phyloP scores from a whole-genome alignment of 2,329 filamentous ascomycete genomes.

The Fonsecaea multimorphosa region DNA sequence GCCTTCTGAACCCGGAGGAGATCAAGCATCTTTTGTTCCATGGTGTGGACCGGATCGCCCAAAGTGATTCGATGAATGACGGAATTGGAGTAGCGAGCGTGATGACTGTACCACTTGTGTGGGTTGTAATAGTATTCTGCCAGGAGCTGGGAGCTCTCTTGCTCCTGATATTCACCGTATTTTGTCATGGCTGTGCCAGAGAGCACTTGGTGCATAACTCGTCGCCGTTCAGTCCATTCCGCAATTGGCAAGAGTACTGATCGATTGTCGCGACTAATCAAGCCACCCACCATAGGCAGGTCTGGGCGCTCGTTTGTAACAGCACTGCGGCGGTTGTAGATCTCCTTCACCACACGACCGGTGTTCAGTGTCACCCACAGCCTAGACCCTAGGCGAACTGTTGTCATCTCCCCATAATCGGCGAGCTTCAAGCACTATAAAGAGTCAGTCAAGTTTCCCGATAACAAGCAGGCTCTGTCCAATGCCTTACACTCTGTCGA shows the following conservation, averaged over 20 bases:
- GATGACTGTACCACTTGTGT: no score
- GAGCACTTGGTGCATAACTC: conserved; percentile 50
- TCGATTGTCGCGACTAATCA: conserved; percentile 47
- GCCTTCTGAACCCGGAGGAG: no score
- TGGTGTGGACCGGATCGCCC: no score
- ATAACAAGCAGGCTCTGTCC: no score
- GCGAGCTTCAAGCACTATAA: no score
- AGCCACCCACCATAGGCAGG: conserved; percentile 47
- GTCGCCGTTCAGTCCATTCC: conserved; percentile 47
- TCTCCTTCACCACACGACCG: conserved; percentile 48
- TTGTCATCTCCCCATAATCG: conserved; percentile 45
- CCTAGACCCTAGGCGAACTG: conserved; percentile 45
- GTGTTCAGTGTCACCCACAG: conserved; percentile 55
- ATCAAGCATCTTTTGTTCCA: no score
- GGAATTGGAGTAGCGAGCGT: no score
- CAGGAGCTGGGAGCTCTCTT: no score
- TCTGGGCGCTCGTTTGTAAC: conserved; percentile 46
- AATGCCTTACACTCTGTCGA: no score
- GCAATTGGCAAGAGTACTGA: conserved; percentile 45
- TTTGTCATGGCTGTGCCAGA: conserved; percentile 45
- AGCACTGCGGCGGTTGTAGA: conserved; percentile 48
- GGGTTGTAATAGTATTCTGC: no score
- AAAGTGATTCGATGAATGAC: no score
- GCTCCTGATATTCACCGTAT: no score
- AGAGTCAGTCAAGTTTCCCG: conserved; percentile 40